Evolutionary conservation across 768 basidiomycete species (phyloP).

Genomic region (Udeniomyces megalosporus): DNA sequence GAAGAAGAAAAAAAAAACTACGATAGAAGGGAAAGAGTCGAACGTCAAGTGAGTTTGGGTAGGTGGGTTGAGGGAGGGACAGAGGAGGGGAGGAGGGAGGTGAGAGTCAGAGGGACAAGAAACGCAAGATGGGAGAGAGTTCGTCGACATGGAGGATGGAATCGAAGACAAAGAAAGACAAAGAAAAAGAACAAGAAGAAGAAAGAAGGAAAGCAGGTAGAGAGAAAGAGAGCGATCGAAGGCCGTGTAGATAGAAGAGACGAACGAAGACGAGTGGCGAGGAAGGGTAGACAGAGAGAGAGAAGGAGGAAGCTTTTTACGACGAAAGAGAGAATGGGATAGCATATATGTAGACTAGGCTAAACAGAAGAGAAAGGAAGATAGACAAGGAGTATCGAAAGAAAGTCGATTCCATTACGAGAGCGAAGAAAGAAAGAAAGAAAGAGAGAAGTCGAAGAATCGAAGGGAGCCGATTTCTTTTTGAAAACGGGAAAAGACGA

Average conservation of each 20-base stretch:
- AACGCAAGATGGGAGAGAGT: neutral
- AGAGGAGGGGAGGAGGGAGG: neutral
- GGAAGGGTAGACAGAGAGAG: neutral
- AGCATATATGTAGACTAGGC: too few relatives aligned
- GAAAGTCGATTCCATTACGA: neutral
- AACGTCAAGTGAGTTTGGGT: neutral
- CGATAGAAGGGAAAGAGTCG: neutral
- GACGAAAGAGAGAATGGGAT: too few relatives aligned
- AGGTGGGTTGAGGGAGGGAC: neutral
- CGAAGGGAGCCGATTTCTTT: neutral
- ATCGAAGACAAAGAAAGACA: neutral
- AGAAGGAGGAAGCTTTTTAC: too few relatives aligned
- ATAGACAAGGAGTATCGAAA: neutral
- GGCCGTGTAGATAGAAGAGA: neutral
- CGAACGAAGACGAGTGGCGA: neutral
- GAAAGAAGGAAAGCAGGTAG: neutral
- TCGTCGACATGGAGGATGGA: neutral
- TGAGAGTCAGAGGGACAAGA: neutral
- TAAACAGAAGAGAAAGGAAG: too few relatives aligned
- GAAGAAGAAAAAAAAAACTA: neutral
- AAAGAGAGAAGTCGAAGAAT: neutral
- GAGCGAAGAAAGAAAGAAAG: neutral
- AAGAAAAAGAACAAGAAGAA: neutral
- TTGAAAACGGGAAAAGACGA: neutral
- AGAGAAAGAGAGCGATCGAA: neutral